phyloP scores from a whole-genome alignment of 2,329 filamentous ascomycete species.

The Verticillium zaregamsianum region DNA sequence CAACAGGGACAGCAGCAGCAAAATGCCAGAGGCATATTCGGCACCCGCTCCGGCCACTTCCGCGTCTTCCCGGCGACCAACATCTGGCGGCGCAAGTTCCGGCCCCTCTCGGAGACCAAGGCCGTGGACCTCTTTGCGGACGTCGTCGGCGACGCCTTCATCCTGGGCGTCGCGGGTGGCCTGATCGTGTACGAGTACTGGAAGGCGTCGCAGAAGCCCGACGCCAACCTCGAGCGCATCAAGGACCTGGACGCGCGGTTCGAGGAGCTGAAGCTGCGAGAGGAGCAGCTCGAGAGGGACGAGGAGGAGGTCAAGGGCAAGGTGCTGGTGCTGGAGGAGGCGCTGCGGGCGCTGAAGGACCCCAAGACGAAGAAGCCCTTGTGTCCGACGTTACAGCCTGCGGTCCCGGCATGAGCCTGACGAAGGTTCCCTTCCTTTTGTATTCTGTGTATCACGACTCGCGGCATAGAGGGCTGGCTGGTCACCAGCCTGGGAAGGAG shows the following conservation, averaged over 20 bases:
- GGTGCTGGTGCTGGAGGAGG: slow-evolving; percentile 50
- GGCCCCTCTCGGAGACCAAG: slow-evolving; percentile 59
- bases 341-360: slow-evolving; percentile 46
- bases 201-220: slow-evolving; percentile 55
- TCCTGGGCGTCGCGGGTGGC: slow-evolving; percentile 52
- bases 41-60: neutral
- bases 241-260: slow-evolving; percentile 43
- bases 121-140: slow-evolving; percentile 65
- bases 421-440: neutral
- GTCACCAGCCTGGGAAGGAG: neutral
- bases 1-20: neutral
- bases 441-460: neutral
- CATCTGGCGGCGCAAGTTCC: slow-evolving; percentile 59
- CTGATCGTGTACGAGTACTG: slow-evolving; percentile 61
- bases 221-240: slow-evolving; percentile 50
- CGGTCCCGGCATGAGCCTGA: neutral
- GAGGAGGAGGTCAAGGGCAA: slow-evolving; percentile 43
- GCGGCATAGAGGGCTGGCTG: neutral
- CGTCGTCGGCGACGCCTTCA: slow-evolving; percentile 60
- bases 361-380: slow-evolving; percentile 54
- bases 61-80: slow-evolving; percentile 29
- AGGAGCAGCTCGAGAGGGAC: slow-evolving; percentile 14
- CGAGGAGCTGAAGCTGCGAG: slow-evolving; percentile 35
- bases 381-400: slow-evolving; percentile 10
- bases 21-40: neutral